Evolutionary conservation across 2,329 filamentous ascomycete species (phyloP).

Genomic region (Talaromyces pinophilus): DNA sequence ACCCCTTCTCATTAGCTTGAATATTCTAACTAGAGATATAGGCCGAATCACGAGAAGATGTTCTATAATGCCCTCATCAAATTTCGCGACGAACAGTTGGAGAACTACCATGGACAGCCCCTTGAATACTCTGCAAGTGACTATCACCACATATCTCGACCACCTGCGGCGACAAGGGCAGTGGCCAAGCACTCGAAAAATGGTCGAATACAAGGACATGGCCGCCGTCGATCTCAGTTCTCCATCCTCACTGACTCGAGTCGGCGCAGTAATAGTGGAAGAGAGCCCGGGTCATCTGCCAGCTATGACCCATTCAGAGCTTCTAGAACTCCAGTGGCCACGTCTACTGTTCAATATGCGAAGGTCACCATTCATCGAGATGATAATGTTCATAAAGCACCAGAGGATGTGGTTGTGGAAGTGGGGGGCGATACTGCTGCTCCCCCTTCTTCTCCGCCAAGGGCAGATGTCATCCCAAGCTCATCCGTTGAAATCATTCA

Average conservation of each 20-base stretch:
- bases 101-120: conserved; percentile 76
- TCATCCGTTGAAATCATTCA: conserved; percentile 38
- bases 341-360: conserved; percentile 60
- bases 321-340: conserved; percentile 57
- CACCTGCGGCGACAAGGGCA: conserved; percentile 33
- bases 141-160: conserved; percentile 72
- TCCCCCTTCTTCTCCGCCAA: conserved; percentile 19
- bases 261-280: conserved; percentile 51
- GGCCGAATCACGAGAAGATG: conserved; percentile 84
- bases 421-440: conserved; percentile 16
- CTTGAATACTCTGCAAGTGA: conserved; percentile 86
- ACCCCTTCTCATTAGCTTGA: background rate
- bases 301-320: conserved; percentile 86
- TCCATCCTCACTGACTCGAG: conserved; percentile 59
- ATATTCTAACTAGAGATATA: conserved; percentile 47
- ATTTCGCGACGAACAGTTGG: conserved; percentile 80
- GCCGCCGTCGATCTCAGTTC: conserved; percentile 55
- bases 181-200: conserved; percentile 36
- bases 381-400: conserved; percentile 28
- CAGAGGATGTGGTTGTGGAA: conserved; percentile 18
- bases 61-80: conserved; percentile 85
- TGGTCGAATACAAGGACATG: conserved; percentile 27
- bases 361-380: conserved; percentile 68
- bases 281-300: conserved; percentile 46
- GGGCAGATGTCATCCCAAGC: conserved; percentile 23